Conservation (phyloP, 2,329 filamentous ascomycete species). For the Cladobotryum protrusum region DNA sequence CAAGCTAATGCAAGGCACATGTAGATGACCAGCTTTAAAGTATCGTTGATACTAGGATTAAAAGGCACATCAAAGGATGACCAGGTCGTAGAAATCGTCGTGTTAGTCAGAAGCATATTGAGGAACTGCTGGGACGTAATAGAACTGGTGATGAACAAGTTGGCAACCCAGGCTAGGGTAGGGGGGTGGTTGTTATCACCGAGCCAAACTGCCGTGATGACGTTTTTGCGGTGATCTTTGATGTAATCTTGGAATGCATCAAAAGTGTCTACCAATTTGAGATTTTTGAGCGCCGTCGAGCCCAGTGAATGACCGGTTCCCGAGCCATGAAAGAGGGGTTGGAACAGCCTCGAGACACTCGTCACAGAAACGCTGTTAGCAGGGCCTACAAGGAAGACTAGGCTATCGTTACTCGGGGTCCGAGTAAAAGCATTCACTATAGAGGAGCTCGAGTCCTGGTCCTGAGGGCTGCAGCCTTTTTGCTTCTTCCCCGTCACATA, state of each 20-base stretch:
- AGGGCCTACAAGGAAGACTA: slow-evolving; percentile 29
- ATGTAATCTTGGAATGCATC: slow-evolving; percentile 64
- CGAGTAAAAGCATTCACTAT: slow-evolving; percentile 35
- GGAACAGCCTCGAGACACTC: slow-evolving; percentile 29
- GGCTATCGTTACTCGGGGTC: slow-evolving; percentile 17
- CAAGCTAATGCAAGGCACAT: slow-evolving; percentile 71
- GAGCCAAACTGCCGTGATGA: slow-evolving; percentile 73
- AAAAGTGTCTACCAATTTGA: slow-evolving; percentile 56
- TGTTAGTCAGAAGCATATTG: slow-evolving; percentile 59
- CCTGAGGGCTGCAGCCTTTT: slow-evolving; percentile 45
- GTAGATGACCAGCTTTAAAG: slow-evolving; percentile 74
- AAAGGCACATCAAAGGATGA: slow-evolving; percentile 71
- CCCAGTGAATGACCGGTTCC: no score
- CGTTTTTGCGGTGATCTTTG: slow-evolving; percentile 53
- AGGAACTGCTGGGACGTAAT: slow-evolving; percentile 61
- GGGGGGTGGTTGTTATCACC: slow-evolving; percentile 54
- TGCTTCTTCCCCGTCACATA: slow-evolving; percentile 57
- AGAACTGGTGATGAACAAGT: slow-evolving; percentile 49
- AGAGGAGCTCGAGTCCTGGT: slow-evolving; percentile 37
- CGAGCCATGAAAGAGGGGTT: slow-evolving; percentile 30
- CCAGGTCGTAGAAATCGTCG: slow-evolving; percentile 65
- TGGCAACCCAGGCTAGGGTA: slow-evolving; percentile 65
- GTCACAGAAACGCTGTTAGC: slow-evolving; percentile 30
- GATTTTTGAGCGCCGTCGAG: slow-evolving; percentile 8
- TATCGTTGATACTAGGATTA: slow-evolving; percentile 60